phyloP scores from a whole-genome alignment of 2,329 filamentous ascomycete genomes.

The Talaromyces sp. region DNA sequence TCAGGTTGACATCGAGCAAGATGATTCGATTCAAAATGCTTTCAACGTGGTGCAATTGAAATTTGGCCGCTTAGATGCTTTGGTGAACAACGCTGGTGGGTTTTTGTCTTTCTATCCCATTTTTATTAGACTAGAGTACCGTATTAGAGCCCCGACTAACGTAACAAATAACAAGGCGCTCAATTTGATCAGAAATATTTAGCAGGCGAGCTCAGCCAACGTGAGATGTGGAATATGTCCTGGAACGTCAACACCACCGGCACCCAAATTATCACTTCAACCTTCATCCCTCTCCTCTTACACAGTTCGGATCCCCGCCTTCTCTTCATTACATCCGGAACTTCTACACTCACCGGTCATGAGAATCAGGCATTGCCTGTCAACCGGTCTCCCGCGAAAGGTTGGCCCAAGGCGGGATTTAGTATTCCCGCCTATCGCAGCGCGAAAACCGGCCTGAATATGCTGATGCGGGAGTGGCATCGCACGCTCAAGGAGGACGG shows the following conservation, averaged over 20 bases:
- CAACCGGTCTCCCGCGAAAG: slow-evolving; percentile 18
- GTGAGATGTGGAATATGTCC: slow-evolving; percentile 43
- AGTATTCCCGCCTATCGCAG: slow-evolving; percentile 34
- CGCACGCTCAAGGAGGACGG: slow-evolving; percentile 45
- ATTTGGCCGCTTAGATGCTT: slow-evolving; percentile 46
- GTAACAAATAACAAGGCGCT: no score
- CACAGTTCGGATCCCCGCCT: slow-evolving; percentile 44
- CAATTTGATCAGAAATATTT: not conserved
- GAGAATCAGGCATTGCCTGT: not conserved
- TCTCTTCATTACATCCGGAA: slow-evolving; percentile 45
- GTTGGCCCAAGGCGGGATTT: slow-evolving; percentile 39
- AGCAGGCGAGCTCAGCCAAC: slow-evolving; percentile 16
- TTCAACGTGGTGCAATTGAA: slow-evolving; percentile 40
- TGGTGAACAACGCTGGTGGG: slow-evolving; percentile 52
- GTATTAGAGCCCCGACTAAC: no score
- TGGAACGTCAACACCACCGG: slow-evolving; percentile 51
- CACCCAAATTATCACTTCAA: slow-evolving; percentile 41
- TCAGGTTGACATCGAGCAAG: slow-evolving; percentile 51
- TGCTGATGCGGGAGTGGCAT: slow-evolving; percentile 46
- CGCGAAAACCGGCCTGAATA: slow-evolving; percentile 45
- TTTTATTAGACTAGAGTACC: no score
- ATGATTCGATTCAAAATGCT: slow-evolving; percentile 48
- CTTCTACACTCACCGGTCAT: slow-evolving; percentile 31
- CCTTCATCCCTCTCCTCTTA: slow-evolving; percentile 51
- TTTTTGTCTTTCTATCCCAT: no score